Conservation (phyloP, 306 rosid genomes). For the Gleditsia sinensis region DNA sequence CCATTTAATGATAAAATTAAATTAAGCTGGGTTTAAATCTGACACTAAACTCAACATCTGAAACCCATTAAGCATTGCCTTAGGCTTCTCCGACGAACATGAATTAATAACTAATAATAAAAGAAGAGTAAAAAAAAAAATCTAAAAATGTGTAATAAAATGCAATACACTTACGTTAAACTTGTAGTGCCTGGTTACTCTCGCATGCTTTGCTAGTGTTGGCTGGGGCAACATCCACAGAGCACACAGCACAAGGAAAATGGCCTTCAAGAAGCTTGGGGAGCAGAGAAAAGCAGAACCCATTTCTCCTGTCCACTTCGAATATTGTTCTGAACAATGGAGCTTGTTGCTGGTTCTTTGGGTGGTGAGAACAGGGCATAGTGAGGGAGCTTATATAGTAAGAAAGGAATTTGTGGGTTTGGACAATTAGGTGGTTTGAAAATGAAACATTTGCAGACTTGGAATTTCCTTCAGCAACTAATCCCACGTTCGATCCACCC, state of each 20-base stretch:
- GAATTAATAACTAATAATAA: no score
- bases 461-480: slow-evolving; percentile 46
- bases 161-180: slow-evolving; percentile 49
- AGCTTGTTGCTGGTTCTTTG: slow-evolving; percentile 7
- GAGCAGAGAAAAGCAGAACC: slow-evolving; percentile 27
- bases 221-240: slow-evolving; percentile 41
- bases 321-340: slow-evolving; percentile 16
- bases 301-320: slow-evolving; percentile 28
- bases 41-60: no score
- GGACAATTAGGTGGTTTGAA: slow-evolving; percentile 67
- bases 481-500: slow-evolving; percentile 31
- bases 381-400: slow-evolving; percentile 39
- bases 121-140: no score
- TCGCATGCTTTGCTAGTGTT: slow-evolving; percentile 50
- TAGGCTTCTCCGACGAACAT: no score
- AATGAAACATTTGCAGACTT: slow-evolving; percentile 42
- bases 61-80: no score
- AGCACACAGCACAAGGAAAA: slow-evolving; percentile 38
- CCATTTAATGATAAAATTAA: no score
- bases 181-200: slow-evolving; percentile 69
- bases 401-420: slow-evolving; percentile 34
- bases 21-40: no score
- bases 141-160: neutral
- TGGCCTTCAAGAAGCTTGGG: slow-evolving; percentile 29
- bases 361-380: slow-evolving; percentile 44